Base-by-base conservation (phyloP, 192 early-diverging fungal species). In the Gamsiella multidivaricata region DNA sequence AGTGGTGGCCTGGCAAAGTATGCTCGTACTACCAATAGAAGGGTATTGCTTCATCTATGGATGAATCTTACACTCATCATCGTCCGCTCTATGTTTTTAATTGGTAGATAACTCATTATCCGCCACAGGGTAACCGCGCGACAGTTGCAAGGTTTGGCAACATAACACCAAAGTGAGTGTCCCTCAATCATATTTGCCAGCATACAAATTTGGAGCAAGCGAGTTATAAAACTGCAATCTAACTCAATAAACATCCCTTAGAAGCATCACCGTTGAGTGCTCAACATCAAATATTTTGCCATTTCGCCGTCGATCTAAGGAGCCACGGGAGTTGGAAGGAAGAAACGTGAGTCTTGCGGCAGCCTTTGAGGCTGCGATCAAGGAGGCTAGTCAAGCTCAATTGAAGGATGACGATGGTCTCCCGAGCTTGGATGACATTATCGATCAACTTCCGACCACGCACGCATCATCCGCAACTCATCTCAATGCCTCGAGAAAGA, bases 1-100 rank as follows among this genome's bases (percentile, higher is more conserved):
- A 56, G 15, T 78, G 74, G 74, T 78, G 74, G 74, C 74, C 74
- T 33, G 74, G 74, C 15, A 68, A 66, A 53, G 74, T 76, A 62
- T 1, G 25, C 41, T 45, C 10, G 20, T 14, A n/a, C 23, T 29
- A 26, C n/a, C n/a, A n/a, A n/a, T n/a, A n/a, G n/a, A n/a, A n/a
- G n/a, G n/a, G n/a, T n/a, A n/a, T n/a, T n/a, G n/a, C n/a, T n/a
- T n/a, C n/a, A n/a, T n/a, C n/a, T n/a, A n/a, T n/a, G n/a, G n/a
- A n/a, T n/a, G n/a, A n/a, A n/a, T n/a, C n/a, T n/a, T n/a, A n/a
- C n/a, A n/a, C n/a, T n/a, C n/a, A n/a, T n/a, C n/a, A n/a, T n/a
- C n/a, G n/a, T n/a, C n/a, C n/a, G n/a, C n/a, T n/a, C n/a, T n/a
- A n/a, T n/a, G n/a, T n/a, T n/a, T n/a, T n/a, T n/a, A n/a, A n/a